Base-by-base conservation (phyloP, 2,329 filamentous ascomycete species). In the Cladophialophora bantiana region DNA sequence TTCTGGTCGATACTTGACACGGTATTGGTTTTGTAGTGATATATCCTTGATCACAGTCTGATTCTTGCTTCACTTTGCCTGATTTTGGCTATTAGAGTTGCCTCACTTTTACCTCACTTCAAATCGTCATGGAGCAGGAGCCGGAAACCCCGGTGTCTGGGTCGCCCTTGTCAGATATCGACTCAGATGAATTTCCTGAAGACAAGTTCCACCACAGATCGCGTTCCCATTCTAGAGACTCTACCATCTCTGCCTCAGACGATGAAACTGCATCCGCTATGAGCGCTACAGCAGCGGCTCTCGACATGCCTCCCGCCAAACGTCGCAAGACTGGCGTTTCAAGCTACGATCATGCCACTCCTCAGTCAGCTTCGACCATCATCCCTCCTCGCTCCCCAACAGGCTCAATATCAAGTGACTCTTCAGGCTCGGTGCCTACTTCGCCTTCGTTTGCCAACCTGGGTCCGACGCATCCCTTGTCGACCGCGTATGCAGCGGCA, bases 361-460 rank as follows among this genome's bases (percentile, higher is more conserved):
- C 84, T 10, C 77, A 83, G 38, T 83, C 81, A 40, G 68, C 64
- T 20, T 68, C 60, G 18, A 71, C 69, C 7, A 76, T 77, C 5
- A 73, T 77, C 20, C 73, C 74, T 18, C 73, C 77, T 26, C 76
- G 80, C 34, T 85, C 67, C 78, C 88, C 77, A 78, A 85, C 72
- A 80, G 87, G 88, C 59, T 91, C 93, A 62, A 89, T 98, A 67
- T 97, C 93, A 7, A 93, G 92, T 61, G 95, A 99, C 79, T 96
- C 92, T 58, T 94, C 92, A 38, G 93, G 93, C 77, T 93, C 93
- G 65, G 88, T 94, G 57, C 91, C 91, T 32, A 89, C 87, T 75
- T 92, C 89, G 1, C 88, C 88, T 15, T 82, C 85, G 76, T 84
- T 90, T 79, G 79, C 91, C 81, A 76, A 90, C 75, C 81, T 88